Evolutionary conservation across 2,329 filamentous ascomycete species (phyloP), one percentile per base, ranked within the genome.

Genomic region (Shiraia bambusicola): DNA sequence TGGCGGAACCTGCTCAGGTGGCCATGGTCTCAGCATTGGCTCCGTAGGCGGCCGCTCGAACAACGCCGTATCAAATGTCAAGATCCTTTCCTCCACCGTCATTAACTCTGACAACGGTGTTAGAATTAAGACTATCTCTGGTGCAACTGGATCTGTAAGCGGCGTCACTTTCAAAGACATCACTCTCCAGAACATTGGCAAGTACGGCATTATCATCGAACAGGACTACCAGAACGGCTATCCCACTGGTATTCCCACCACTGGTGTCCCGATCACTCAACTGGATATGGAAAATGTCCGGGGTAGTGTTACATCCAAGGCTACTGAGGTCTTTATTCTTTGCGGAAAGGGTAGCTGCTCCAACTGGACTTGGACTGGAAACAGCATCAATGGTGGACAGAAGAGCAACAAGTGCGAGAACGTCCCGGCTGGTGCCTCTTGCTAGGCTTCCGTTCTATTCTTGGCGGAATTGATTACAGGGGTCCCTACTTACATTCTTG

Each of bases 11-110:
- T 79, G 76, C 62, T 69, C 69, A 2, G 75, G 76, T 15, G 76
- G 77, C n/a, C 78, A 80, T 58, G 80, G 79, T 37, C 67, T 84
- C 13, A 78, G 75, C 41, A 80, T 84, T 52, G 79, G 79, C 35
- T 79, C 76, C 5, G 76, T 82, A n/a, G 79, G 79, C 29, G 76
- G 76, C 11, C 76, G 78, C 34, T 58, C 54, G 37, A 66, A 81
- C 66, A 83, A 83, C 68, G 64, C 54, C 6, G 80, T 84, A 37
- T 60, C 72, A 17, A 74, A 70, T 37, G 72, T 84, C n/a, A 69
- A 67, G 16, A 76, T 84, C 50, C 59, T 70, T 25, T 68, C 72
- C 45, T 74, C 70, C 8, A 71, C 64, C 14, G 72, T 83, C 47
- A 61, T 53, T 44, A 67, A 81, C 60, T 81, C 77, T 0, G 63